Base-by-base conservation (phyloP, 2,329 filamentous ascomycete genomes). In the Penicillium sp. region DNA sequence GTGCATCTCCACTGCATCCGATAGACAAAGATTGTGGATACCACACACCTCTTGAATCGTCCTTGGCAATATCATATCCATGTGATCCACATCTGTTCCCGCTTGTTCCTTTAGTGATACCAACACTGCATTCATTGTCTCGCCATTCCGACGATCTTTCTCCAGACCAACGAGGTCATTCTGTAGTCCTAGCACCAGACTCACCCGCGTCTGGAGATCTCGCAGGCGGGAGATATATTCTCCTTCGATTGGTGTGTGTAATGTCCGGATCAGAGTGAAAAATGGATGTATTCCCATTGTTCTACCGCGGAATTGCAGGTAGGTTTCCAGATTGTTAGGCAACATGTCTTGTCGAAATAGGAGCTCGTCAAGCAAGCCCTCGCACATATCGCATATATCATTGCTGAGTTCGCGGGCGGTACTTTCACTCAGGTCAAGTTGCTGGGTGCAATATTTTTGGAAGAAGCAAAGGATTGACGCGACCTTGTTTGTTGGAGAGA, bases 101-200 rank as follows among this genome's bases (percentile, higher is more conserved):
- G 14, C 11, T 29, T 49, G 26, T n/a, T 54, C 51, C 11, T 50
- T 29, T 6, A 54, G 5, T 5, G 44, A 54, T 8, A 54, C 44
- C 16, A 54, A 34, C 20, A 54, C 51, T 18, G 51, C 51, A 22
- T 54, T 54, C 51, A 54, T 54, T 5, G 44, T 16, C 35, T 54
- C 51, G 11, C 51, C 51, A 10, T 54, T 49, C 7, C 37, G 51
- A 35, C 35, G 51, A 35, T 54, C 51, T 34, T 54, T 54, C 18
- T 54, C 51, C 13, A 54, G 37, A 5, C 51, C 51, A 13, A 54
- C 51, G 14, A 54, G 51, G 18, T 54, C 51, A 7, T 54, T 54
- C 9, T 54, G 51, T 5, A 54, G 51, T 11, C 51, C 51, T 2
- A 54, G 31, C 0, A 54, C 37, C 13, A 49, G 11, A 18, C 51